These are phyloP conservation scores for Hyphodiscus sp. DNA, from an alignment of 2,329 filamentous ascomycete species.

Conservation along the genomic window DNA sequence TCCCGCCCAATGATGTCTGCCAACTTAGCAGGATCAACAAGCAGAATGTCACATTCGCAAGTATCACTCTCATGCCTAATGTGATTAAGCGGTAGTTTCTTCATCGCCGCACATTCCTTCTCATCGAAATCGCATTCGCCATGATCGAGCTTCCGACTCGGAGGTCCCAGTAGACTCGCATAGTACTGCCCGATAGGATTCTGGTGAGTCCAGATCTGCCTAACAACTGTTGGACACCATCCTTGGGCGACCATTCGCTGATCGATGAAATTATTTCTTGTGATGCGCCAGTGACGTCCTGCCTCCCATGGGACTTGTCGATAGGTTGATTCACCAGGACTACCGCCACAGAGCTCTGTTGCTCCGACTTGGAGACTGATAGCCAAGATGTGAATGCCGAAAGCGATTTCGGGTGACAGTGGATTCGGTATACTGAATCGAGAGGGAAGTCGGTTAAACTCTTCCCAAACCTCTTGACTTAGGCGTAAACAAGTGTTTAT, in stretches of 20 bases:
- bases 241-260: constrained; percentile 7
- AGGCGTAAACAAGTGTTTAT: constrained; percentile 3
- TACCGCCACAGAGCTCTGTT: constrained; percentile 3
- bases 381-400: constrained; percentile 7
- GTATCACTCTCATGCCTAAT: constrained; percentile 5
- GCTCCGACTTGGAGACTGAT: constrained; percentile 6
- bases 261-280: constrained; percentile 1
- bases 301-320: constrained; percentile 3
- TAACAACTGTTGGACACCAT: constrained; percentile 9
- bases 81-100: background rate
- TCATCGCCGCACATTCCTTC: constrained; percentile 2
- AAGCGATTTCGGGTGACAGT: background rate
- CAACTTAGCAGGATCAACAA: background rate
- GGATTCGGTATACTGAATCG: background rate
- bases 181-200: constrained; percentile 9
- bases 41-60: constrained; percentile 5
- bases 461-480: constrained; percentile 3
- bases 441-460: background rate
- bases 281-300: constrained; percentile 3
- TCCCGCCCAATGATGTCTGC: constrained; percentile 1
- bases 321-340: background rate
- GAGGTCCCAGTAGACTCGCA: constrained; percentile 8
- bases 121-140: constrained; percentile 3
- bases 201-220: background rate
- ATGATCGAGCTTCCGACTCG: constrained; percentile 7